Base-by-base conservation (phyloP, 108 stramenopile species). In the Epipyxis sp. region DNA sequence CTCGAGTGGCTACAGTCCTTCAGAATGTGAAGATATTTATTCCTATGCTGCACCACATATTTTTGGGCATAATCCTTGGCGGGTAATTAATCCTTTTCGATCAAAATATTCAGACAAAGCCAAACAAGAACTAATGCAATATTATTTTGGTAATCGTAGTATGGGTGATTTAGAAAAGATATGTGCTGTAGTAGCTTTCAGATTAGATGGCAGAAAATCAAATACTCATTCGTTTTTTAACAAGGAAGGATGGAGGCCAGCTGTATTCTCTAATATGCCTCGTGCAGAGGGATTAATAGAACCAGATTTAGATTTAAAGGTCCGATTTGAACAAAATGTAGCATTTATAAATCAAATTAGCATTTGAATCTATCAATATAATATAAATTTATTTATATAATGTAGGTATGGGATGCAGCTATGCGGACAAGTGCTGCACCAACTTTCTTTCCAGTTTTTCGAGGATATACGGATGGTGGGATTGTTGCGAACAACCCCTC, bases 391-490 rank as follows among this genome's bases (percentile, higher is more conserved):
- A n/a, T n/a, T n/a, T n/a, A n/a, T n/a, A n/a, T n/a, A n/a, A n/a
- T 57, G 54, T 25, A 20, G 20, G 54, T 57, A 25, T 57, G 54
- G 54, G 79, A 80, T 42, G 40, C 69, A 30, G 50, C 57, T 16
- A 72, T 69, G 6, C 44, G 79, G 20, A 25, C 79, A 20, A 27
- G 74, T n/a, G 79, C 79, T 20, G 79, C 79, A 13, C 79, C 79
- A 35, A 50, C 69, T 20, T 58, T 58, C 44, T 80, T 80, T 30
- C 79, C 79, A 1, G n/a, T 69, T 29, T 37, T 35, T 29, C 16
- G 44, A 16, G 72, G 39, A 71, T 76, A 69, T 44, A 71, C 42
- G 27, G 79, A 80, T 71, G 79, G 79, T 44, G 79, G 71, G 30
- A 1, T 80, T 16, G 71, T 44, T 42, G 45, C 72, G 20, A 76